Conservation (phyloP, 208 protist genomes). For the Trypanosoma mega region DNA sequence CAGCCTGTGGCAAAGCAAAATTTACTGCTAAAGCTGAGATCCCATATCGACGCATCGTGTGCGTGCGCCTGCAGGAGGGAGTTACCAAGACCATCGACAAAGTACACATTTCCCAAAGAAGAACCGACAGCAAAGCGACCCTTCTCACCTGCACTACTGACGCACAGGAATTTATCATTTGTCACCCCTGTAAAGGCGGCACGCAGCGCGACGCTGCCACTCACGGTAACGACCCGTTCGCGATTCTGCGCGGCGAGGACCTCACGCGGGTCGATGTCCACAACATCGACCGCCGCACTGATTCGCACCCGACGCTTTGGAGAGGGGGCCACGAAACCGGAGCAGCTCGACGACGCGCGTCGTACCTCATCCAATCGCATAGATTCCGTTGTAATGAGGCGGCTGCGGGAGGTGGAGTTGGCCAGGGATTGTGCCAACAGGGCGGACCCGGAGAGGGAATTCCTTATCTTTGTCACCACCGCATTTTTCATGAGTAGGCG, state of each 20-base stretch:
- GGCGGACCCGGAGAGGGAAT: conserved; percentile 44
- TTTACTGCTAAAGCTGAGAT: conserved; percentile 68
- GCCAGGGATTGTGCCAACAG: conserved; percentile 51
- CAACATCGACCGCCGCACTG: conserved; percentile 74
- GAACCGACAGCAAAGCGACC: conserved; percentile 79
- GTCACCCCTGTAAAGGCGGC: conserved; percentile 59
- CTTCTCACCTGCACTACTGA: conserved; percentile 47
- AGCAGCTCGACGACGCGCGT: not conserved
- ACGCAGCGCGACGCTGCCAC: conserved; percentile 62
- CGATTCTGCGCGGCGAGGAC: conserved; percentile 34
- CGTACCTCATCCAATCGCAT: conserved; percentile 20
- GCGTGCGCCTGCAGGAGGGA: conserved; percentile 80
- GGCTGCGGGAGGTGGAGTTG: conserved; percentile 45
- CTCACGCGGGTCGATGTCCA: conserved; percentile 78
- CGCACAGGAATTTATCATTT: conserved; percentile 81
- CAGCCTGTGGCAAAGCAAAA: conserved; percentile 73
- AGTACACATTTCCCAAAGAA: conserved; percentile 81
- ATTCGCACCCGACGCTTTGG: conserved; percentile 70
- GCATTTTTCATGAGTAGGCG: conserved; percentile 48
- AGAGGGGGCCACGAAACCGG: not conserved
- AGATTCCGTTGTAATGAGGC: conserved; percentile 60
- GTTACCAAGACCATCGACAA: conserved; percentile 72
- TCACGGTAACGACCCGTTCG: conserved; percentile 46
- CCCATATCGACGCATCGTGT: conserved; percentile 79
- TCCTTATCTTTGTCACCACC: conserved; percentile 54